phyloP scores from a whole-genome alignment of 805 yeast genomes.

The Kockiozyma suomiensis region DNA sequence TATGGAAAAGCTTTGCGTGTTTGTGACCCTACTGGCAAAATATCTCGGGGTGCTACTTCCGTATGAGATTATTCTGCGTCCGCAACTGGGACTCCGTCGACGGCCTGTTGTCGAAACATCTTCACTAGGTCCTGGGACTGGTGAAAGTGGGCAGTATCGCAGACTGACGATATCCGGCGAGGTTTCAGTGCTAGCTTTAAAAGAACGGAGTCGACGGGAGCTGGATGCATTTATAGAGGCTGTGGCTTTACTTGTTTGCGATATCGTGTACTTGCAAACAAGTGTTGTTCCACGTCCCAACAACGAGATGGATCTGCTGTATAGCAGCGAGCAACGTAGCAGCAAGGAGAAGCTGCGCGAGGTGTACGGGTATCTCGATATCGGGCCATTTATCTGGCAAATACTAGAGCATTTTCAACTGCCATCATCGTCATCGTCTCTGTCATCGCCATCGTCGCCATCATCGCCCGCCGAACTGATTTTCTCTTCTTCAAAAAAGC shows the following conservation, averaged over 20 bases:
- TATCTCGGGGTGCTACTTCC: slow-evolving; percentile 26
- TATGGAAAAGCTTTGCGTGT: slow-evolving; percentile 7
- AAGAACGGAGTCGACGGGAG: slow-evolving; percentile 17
- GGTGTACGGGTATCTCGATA: slow-evolving; percentile 10
- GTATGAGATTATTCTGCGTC: slow-evolving; percentile 19
- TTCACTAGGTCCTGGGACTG: not conserved
- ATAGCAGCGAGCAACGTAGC: not conserved
- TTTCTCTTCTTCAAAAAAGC: too few species aligned
- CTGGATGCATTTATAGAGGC: slow-evolving; percentile 27
- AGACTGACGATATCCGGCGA: slow-evolving; percentile 7
- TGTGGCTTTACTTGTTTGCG: slow-evolving; percentile 23
- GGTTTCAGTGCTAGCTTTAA: slow-evolving; percentile 7
- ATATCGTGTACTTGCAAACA: slow-evolving; percentile 22
- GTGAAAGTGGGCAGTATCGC: slow-evolving; percentile 5
- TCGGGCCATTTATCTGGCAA: slow-evolving; percentile 19
- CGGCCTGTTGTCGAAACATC: slow-evolving; percentile 3
- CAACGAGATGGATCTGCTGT: not conserved
- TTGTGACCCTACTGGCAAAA: slow-evolving; percentile 8
- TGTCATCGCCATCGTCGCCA: not conserved
- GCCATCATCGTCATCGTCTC: not conserved
- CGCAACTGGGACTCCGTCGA: slow-evolving; percentile 13
- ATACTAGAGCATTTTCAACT: not conserved
- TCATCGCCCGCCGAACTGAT: not conserved
- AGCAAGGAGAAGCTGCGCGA: slow-evolving; percentile 3
- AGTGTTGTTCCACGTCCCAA: not conserved